Conservation (phyloP, 768 basidiomycete genomes). For the Tremella fuciformis region DNA sequence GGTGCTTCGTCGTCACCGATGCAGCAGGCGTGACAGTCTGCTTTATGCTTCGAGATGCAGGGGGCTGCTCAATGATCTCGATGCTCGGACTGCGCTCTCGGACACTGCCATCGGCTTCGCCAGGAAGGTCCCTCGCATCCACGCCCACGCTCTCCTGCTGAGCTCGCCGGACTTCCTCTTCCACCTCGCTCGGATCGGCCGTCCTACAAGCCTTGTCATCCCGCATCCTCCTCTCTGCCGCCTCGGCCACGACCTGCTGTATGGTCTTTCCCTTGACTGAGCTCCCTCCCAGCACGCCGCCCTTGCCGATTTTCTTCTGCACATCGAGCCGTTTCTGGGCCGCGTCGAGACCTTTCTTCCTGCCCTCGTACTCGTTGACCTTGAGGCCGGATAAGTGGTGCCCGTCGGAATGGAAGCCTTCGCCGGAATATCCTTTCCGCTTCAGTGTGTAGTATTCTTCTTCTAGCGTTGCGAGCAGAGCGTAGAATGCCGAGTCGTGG, state of each 20-base stretch:
- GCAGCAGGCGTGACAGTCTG: neutral
- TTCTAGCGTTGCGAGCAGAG: conserved; percentile 61
- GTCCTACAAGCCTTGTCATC: conserved; percentile 69
- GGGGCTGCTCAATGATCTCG: conserved; percentile 8
- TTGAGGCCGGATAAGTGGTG: conserved; percentile 66
- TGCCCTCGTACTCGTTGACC: conserved; percentile 64
- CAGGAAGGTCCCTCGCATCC: conserved; percentile 54
- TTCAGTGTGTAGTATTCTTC: conserved; percentile 80
- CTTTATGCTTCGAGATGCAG: conserved; percentile 10
- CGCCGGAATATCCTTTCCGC: conserved; percentile 75
- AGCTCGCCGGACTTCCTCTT: conserved; percentile 61
- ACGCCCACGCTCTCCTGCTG: conserved; percentile 64
- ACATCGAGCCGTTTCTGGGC: conserved; percentile 68
- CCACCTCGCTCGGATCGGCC: conserved; percentile 29
- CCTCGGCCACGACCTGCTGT: conserved; percentile 72
- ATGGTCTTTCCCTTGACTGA: conserved; percentile 57
- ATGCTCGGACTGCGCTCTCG: conserved; percentile 18
- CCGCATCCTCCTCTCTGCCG: conserved; percentile 71
- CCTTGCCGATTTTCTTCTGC: conserved; percentile 57
- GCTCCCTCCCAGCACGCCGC: conserved; percentile 61
- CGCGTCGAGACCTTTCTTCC: conserved; percentile 68
- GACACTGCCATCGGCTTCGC: conserved; percentile 36
- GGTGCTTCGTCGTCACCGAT: neutral
- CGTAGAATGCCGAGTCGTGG: conserved; percentile 64
- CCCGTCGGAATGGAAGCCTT: conserved; percentile 83